A percentile compares a stretch with the other conserved stretches of the same genome.
phyloP scores from a whole-genome alignment of 1,284 basidiomycete genomes.

The Mycena citricolor region DNA sequence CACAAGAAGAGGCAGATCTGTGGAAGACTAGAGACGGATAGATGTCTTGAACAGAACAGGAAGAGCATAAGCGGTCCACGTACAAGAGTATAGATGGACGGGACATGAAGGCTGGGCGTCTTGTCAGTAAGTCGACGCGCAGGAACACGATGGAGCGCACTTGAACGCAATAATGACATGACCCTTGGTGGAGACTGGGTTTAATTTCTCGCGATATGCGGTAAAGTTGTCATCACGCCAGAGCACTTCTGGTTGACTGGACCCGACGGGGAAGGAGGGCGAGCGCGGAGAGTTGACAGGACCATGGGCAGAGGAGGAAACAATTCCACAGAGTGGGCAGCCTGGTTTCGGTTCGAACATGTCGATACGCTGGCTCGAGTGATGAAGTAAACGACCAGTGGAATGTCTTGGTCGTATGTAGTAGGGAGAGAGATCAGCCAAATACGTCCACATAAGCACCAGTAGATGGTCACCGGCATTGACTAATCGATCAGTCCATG shows the following conservation, averaged over 20 bases:
- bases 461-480: too few species aligned
- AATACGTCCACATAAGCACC: too few species aligned
- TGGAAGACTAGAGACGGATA: conserved; percentile 55
- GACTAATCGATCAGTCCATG: too few species aligned
- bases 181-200: conserved; percentile 67
- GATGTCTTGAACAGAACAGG: conserved; percentile 9
- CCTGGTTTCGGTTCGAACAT: conserved; percentile 62
- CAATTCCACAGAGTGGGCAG: conserved; percentile 74
- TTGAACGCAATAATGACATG: conserved; percentile 75
- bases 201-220: conserved; percentile 62
- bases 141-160: conserved; percentile 40
- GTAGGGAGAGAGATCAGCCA: too few species aligned
- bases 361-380: too few species aligned
- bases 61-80: conserved; percentile 28
- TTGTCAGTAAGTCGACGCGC: conserved; percentile 12
- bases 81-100: conserved; percentile 71
- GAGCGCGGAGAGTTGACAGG: conserved; percentile 44
- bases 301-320: conserved; percentile 49
- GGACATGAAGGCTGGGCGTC: conserved; percentile 63
- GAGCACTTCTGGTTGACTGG: conserved; percentile 56
- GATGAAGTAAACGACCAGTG: too few species aligned
- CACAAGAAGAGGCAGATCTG: conserved; percentile 69
- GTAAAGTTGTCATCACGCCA: conserved; percentile 77
- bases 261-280: conserved; percentile 43
- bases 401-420: too few species aligned